Evolutionary conservation across 768 basidiomycete species (phyloP).

Genomic region (Lentinula sp.): DNA sequence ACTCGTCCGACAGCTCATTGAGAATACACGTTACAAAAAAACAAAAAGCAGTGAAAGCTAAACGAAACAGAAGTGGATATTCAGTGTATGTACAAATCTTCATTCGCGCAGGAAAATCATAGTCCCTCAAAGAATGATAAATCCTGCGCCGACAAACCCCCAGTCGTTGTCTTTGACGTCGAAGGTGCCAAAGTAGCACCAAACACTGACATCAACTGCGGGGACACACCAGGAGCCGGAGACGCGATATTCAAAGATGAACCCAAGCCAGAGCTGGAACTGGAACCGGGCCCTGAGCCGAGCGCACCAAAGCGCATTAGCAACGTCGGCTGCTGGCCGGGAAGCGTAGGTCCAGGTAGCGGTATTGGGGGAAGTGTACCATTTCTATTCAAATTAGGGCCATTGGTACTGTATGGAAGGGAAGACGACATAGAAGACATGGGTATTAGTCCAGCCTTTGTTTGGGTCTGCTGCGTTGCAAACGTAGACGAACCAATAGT

Average conservation of each 20-base stretch:
- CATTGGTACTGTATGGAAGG: not conserved
- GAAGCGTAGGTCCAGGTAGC: not conserved
- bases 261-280: not conserved
- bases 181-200: not conserved
- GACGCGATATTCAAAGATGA: not conserved
- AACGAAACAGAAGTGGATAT: not conserved
- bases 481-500: not conserved
- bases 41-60: not conserved
- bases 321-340: not conserved
- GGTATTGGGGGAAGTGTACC: not conserved
- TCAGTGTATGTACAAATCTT: not conserved
- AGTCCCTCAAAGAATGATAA: conserved; percentile 83
- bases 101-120: conserved; percentile 16
- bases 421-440: not conserved
- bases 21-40: not conserved
- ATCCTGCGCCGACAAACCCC: conserved; percentile 77
- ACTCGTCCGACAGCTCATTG: too few relatives aligned
- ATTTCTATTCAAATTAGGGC: not conserved
- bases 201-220: conserved; percentile 14
- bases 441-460: not conserved
- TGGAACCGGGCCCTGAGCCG: not conserved
- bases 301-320: not conserved
- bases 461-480: not conserved
- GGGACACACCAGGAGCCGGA: not conserved
- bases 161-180: conserved; percentile 13